phyloP scores from a whole-genome alignment of 331 rosid species.

The Pyracantha coccinea region DNA sequence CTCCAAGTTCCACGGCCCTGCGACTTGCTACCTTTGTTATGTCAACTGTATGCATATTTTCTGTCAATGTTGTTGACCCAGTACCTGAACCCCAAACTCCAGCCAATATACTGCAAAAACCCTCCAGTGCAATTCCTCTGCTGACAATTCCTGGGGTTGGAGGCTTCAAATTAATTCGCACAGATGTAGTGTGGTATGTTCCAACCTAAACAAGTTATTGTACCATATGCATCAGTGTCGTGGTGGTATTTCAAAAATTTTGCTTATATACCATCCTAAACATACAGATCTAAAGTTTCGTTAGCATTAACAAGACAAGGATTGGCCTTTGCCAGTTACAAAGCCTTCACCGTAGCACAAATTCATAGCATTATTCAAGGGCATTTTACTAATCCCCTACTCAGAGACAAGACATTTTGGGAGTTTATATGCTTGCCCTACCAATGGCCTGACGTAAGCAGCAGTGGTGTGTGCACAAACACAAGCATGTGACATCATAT shows the following conservation, averaged over 20 bases:
- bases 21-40: conserved; percentile 77
- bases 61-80: conserved; percentile 91
- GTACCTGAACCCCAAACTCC: conserved; percentile 96
- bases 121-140: conserved; percentile 95
- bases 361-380: not conserved
- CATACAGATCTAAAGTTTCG: not conserved
- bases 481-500: not conserved
- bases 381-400: not conserved
- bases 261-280: not conserved
- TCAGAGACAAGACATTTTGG: not conserved
- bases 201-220: conserved; percentile 52
- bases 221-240: not conserved
- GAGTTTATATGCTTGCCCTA: not conserved
- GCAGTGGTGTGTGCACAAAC: not conserved
- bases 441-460: not conserved
- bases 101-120: conserved; percentile 86
- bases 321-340: not conserved
- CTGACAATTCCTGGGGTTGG: conserved; percentile 91
- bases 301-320: not conserved
- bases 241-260: conserved; percentile 7
- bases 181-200: conserved; percentile 62
- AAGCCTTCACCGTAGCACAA: not conserved
- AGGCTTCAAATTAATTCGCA: conserved; percentile 58
- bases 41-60: conserved; percentile 68
- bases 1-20: conserved; percentile 71